Evolutionary conservation across 768 basidiomycete species (phyloP).

Genomic region (Russula olivacea): DNA sequence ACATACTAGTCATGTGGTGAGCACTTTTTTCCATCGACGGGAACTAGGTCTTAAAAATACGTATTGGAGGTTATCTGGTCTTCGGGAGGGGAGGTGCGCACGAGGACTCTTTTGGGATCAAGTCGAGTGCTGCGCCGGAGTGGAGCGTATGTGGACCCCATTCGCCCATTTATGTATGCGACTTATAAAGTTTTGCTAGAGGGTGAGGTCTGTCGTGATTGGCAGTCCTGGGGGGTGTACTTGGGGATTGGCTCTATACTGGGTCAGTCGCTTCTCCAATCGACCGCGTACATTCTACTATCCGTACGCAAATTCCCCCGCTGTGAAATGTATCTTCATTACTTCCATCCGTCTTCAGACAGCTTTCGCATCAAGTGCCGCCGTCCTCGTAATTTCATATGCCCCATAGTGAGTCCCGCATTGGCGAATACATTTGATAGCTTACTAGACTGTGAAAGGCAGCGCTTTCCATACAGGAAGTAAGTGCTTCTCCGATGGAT

Average conservation of each 20-base stretch:
- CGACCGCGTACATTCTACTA: conserved; percentile 55
- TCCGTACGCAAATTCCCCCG: conserved; percentile 44
- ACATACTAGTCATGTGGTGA: conserved; percentile 69
- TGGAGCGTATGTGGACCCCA: conserved; percentile 41
- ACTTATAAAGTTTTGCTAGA: conserved; percentile 35
- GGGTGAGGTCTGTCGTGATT: conserved; percentile 59
- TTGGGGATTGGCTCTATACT: conserved; percentile 50
- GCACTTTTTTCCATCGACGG: conserved; percentile 3
- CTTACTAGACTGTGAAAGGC: conserved; percentile 5
- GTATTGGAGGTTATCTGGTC: conserved; percentile 52
- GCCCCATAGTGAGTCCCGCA: conserved; percentile 56
- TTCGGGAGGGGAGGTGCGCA: conserved; percentile 61
- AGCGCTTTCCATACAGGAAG: conserved; percentile 80
- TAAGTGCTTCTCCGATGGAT: conserved; percentile 33
- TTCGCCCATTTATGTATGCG: background rate
- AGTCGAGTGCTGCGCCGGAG: conserved; percentile 61
- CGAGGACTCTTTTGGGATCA: conserved; percentile 70
- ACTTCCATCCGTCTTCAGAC: conserved; percentile 37
- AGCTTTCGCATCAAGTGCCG: conserved; percentile 56
- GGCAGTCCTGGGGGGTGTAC: conserved; percentile 64
- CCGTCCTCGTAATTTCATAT: conserved; percentile 55
- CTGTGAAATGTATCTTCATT: background rate
- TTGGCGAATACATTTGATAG: background rate
- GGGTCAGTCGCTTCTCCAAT: conserved; percentile 57
- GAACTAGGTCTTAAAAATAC: background rate